Conservation (phyloP, 1,284 basidiomycete species). For the Cryptococcus amylolentus region DNA sequence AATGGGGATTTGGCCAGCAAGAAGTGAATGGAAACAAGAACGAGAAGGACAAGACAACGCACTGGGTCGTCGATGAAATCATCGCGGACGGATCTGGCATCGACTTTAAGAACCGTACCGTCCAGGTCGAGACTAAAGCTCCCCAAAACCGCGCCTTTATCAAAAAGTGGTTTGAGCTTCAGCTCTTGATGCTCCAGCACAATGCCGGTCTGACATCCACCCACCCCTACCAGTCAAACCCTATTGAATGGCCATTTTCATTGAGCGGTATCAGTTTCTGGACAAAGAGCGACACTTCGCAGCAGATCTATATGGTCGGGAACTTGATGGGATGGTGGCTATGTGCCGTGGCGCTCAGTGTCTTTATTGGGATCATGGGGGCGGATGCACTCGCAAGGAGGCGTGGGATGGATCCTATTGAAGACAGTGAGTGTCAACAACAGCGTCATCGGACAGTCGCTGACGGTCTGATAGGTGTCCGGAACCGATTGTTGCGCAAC, state of each 20-base stretch:
- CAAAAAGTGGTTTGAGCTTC: slow-evolving; percentile 89
- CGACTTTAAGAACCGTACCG: slow-evolving; percentile 58
- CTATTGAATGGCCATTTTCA: slow-evolving; percentile 98
- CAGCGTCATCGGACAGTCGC: background rate
- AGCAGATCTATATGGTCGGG: slow-evolving; percentile 95
- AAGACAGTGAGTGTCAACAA: slow-evolving; percentile 62
- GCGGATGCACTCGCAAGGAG: slow-evolving; percentile 86
- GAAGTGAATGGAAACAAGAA: slow-evolving; percentile 99
- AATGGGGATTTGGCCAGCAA: slow-evolving; percentile 96
- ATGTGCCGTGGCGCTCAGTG: slow-evolving; percentile 74
- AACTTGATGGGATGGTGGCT: slow-evolving; percentile 96
- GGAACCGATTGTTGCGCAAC: slow-evolving; percentile 90
- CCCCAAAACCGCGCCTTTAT: slow-evolving; percentile 85
- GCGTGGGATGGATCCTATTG: slow-evolving; percentile 78
- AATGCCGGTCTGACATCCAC: slow-evolving; percentile 91
- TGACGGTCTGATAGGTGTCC: slow-evolving; percentile 57
- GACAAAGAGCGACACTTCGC: slow-evolving; percentile 77
- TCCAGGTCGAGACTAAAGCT: slow-evolving; percentile 58
- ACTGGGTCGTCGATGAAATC: slow-evolving; percentile 87
- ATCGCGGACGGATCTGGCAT: slow-evolving; percentile 64
- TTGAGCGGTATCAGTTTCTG: slow-evolving; percentile 96
- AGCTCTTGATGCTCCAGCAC: slow-evolving; percentile 94
- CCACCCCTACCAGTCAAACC: slow-evolving; percentile 91
- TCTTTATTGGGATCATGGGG: slow-evolving; percentile 83
- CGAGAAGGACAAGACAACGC: slow-evolving; percentile 70